Percentiles rank a stretch among this genome's conserved stretches.
phyloP scores from a whole-genome alignment of 257 asterid species.

The Vinca minor region DNA sequence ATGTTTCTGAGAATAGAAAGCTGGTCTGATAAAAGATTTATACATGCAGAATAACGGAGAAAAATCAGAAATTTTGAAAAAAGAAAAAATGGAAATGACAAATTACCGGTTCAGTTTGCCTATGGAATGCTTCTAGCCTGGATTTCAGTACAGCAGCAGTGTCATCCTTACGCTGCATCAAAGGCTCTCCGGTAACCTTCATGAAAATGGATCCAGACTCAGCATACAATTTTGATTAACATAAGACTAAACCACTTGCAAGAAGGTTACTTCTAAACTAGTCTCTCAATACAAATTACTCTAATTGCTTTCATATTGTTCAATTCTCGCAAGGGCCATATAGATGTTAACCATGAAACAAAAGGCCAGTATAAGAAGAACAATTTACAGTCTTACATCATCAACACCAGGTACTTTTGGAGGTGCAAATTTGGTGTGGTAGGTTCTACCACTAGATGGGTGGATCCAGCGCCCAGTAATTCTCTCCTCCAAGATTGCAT shows the following conservation, averaged over 20 bases:
- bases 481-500: constrained; percentile 89
- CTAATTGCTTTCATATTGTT: not conserved
- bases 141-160: constrained; percentile 89
- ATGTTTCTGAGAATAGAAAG: not conserved
- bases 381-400: constrained; percentile 42
- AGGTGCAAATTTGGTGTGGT: constrained; percentile 81
- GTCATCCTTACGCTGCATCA: constrained; percentile 89
- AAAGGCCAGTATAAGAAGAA: not conserved
- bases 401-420: constrained; percentile 72
- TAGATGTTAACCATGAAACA: not conserved
- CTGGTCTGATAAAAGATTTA: not conserved
- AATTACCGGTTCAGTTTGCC: constrained; percentile 79
- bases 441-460: constrained; percentile 85
- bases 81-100: no score
- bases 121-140: constrained; percentile 86
- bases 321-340: not conserved
- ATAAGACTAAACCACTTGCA: not conserved
- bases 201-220: not conserved
- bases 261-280: no score
- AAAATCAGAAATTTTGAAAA: no score
- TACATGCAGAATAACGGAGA: not conserved
- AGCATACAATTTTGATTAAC: not conserved
- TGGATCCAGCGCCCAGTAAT: constrained; percentile 99
- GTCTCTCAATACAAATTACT: no score
- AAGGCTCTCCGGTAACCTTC: constrained; percentile 66